Base-by-base conservation (phyloP, 106 monocot genomes). In the Xerophyta viscosa region DNA sequence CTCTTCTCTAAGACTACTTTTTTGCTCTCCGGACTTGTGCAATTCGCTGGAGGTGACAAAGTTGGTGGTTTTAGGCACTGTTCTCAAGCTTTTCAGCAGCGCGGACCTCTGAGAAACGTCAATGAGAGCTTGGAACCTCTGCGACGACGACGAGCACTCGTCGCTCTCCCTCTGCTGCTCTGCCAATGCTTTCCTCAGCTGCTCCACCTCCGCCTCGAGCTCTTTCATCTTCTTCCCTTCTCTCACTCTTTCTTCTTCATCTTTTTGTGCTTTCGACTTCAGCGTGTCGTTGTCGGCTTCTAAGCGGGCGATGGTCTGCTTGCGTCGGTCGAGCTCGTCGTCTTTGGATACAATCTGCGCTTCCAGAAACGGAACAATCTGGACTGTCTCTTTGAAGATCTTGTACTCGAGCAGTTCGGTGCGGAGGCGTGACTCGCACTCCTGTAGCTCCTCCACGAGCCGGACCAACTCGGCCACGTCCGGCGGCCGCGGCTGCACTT, bases 331-430 rank as follows among this genome's bases (percentile, higher is more conserved):
- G 51, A 88, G 66, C 66, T 91, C 81, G 15, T 61, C 68, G 45
- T 46, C 44, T 71, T 78, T 77, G 27, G 55, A 36, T 10, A 52
- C 54, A 50, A 91, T 47, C 54, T 96, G 76, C 28, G 61, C 48
- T 70, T 98, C 98, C 6, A 96, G 65, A 60, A 88, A 85, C 18
- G 96, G 96, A 0, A 96, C 96, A 19, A 96, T 71, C 50, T 84
- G 68, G 39, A 76, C 85, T 13, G 96, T 89, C 68, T 96, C 96
- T 60, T 69, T 84, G 23, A 89, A 68, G 15, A 96, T 62, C 63
- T 96, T 96, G 60, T 96, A 85, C 80, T 96, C 94, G 15, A 96
- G 70, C 15, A 96, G 64, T 82, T 96, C 70, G 12, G 76, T 79
- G 25, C 71, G 65, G 30, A 96, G 77, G 8, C 78, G 74, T 23